Evolutionary conservation across 352 stramenopile genomes (phyloP).

Genomic region (Phytophthora ramorum): DNA sequence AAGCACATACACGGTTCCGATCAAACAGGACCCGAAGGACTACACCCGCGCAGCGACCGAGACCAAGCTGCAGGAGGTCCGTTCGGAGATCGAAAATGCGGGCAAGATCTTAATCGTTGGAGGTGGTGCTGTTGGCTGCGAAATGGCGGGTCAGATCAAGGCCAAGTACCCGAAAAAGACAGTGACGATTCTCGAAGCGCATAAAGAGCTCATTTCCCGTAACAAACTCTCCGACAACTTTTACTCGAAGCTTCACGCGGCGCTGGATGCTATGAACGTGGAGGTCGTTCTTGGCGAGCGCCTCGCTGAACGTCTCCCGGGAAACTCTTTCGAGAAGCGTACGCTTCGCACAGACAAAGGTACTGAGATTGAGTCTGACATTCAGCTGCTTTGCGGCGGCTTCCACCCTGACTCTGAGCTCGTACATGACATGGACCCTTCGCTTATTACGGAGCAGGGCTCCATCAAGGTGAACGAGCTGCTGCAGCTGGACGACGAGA

Average conservation of each 20-base stretch:
- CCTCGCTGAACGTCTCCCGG: constrained; percentile 38
- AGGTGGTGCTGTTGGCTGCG: constrained; percentile 56
- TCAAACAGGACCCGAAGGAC: constrained; percentile 48
- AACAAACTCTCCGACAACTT: constrained; percentile 53
- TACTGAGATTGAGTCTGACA: constrained; percentile 52
- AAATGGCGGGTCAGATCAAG: constrained; percentile 62
- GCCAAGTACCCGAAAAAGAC: constrained; percentile 52
- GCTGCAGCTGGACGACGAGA: constrained; percentile 53
- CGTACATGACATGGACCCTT: constrained; percentile 40
- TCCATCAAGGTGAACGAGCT: constrained; percentile 56
- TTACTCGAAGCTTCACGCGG: constrained; percentile 36
- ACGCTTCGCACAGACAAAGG: constrained; percentile 55
- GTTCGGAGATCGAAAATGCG: constrained; percentile 47
- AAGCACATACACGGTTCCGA: constrained; percentile 58
- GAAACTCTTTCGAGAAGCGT: constrained; percentile 47
- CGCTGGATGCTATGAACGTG: constrained; percentile 46
- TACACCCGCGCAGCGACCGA: constrained; percentile 39
- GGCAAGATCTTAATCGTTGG: constrained; percentile 58
- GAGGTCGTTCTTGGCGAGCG: constrained; percentile 59
- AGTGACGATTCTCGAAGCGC: constrained; percentile 53
- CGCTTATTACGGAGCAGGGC: constrained; percentile 39
- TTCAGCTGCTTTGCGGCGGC: constrained; percentile 57
- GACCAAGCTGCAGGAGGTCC: constrained; percentile 36
- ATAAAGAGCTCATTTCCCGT: constrained; percentile 35
- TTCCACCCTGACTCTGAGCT: constrained; percentile 44